Evolutionary conservation across 306 rosid species (phyloP), one percentile per base, ranked within the genome.

Genomic region (Cucurbita moschata): DNA sequence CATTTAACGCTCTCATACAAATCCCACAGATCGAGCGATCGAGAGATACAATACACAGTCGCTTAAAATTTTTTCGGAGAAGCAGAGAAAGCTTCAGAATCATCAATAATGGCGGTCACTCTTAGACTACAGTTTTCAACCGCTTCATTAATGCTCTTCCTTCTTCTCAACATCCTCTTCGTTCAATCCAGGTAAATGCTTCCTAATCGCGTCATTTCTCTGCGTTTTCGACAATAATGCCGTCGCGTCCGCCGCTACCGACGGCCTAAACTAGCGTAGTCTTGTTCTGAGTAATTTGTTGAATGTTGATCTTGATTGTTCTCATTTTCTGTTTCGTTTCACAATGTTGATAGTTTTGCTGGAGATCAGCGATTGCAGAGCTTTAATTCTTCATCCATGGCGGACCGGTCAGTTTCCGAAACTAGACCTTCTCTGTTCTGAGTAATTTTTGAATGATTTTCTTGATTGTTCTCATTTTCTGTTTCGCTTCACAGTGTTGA

Each of bases 341-440:
- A 18, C 50, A 51, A 35, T 72, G 8, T 53, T 52, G 16, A 5
- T 83, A 90, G 96, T 61, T 73, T 72, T 75, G 81, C 63, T 3
- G 87, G 30, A 81, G 60, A 81, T 40, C 82, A 79, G 79, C 76
- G 80, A 76, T 77, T 67, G 76, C 74, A 51, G 74, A 88, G 88
- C 86, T 86, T 78, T 77, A 83, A 79, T 78, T 83, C 85, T 80
- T 84, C 87, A 2, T 81, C 96, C 73, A 87, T 88, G 92, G 86
- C 92, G 77, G 82, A 86, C 64, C 52, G 90, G 96, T 92, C n/a
- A 68, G 94, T 80, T 44, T 40, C 55, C 39, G 7, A 49, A 57
- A 64, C 55, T 5, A 50, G n/a, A 50, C 54, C 5, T 50, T 50
- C 54, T 50, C 54, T 26, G 30, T 26, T 26, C 30, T 26, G 30